Evolutionary conservation across 2,329 filamentous ascomycete species (phyloP), one percentile per base, ranked within the genome.

Genomic region (Aschersonia sp.): DNA sequence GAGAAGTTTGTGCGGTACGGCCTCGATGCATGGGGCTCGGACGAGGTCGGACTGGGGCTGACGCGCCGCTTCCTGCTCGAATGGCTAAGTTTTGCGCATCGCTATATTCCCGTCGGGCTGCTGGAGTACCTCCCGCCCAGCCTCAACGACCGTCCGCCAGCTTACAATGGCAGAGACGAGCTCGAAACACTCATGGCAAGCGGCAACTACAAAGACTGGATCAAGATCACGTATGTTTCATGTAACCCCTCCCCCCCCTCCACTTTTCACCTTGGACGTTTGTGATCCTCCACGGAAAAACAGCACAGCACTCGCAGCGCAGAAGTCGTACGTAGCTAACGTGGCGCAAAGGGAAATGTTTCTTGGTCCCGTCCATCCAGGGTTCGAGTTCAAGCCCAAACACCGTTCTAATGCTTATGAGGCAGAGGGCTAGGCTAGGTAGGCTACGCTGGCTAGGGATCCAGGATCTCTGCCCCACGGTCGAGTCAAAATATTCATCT

Each of bases 361-460:
- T 71, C 75, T 98, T 14, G 92, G 92, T 6, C 87, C 87, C 43
- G 85, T 87, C 6, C 87, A 94, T 56, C 81, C 85, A 40, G 83
- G 86, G 57, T 98, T 97, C 74, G 82, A 84, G 55, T 98, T 97
- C 68, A 81, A 90, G 68, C 92, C 92, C 4, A 98, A 98, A 73
- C 92, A 98, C 71, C 97, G 95, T 72, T 92, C 87, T 44, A 94
- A 94, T 61, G 78, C 82, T 47, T 95, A 95, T 45, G 87, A 88
- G 64, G 83, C 81, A 2, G 81, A 87, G 60, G 83, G 83, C 45
- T 83, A 64, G 56, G 42, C n/a, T 8, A 37, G 35, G 4, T 37
- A 39, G 22, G 22, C 22, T 22, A 22, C 22, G 22, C 22, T 22
- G 22, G 22, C 22, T 22, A 2, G 22, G 22, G 22, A 22, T 22